A percentile compares a stretch with the other conserved stretches of the same genome.
Conservation (phyloP, 345 rosid species). For the Euphorbia tirucalli region DNA sequence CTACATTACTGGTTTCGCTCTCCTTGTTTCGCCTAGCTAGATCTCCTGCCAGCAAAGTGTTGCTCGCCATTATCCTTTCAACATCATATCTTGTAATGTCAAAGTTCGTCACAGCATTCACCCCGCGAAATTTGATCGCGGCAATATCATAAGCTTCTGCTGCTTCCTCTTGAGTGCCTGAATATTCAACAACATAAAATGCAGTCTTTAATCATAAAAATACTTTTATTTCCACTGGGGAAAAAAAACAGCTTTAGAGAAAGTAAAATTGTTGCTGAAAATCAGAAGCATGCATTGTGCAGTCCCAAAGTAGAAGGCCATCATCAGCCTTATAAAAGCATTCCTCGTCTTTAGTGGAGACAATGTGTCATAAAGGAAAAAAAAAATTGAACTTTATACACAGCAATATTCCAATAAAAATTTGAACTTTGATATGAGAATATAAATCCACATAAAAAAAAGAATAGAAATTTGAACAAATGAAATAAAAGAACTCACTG, state of each 20-base stretch:
- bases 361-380: conserved; percentile 23
- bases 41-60: conserved; percentile 66
- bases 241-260: conserved; percentile 30
- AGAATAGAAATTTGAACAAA: no score
- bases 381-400: conserved; percentile 26
- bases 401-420: background rate
- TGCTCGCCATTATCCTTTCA: conserved; percentile 73
- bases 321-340: conserved; percentile 51
- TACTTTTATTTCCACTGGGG: conserved; percentile 8
- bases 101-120: conserved; percentile 74
- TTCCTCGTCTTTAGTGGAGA: conserved; percentile 33
- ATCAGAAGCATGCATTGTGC: conserved; percentile 15
- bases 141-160: conserved; percentile 83
- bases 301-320: conserved; percentile 28
- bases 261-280: conserved; percentile 11
- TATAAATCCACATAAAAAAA: background rate
- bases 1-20: conserved; percentile 22
- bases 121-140: conserved; percentile 76
- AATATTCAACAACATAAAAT: background rate
- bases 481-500: conserved; percentile 39
- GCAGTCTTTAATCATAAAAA: background rate
- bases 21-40: conserved; percentile 57
- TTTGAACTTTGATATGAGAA: conserved; percentile 21
- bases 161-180: conserved; percentile 87
- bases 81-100: conserved; percentile 72